Conservation (phyloP, 2,329 filamentous ascomycete species). For the Harringtonia aguacate region DNA sequence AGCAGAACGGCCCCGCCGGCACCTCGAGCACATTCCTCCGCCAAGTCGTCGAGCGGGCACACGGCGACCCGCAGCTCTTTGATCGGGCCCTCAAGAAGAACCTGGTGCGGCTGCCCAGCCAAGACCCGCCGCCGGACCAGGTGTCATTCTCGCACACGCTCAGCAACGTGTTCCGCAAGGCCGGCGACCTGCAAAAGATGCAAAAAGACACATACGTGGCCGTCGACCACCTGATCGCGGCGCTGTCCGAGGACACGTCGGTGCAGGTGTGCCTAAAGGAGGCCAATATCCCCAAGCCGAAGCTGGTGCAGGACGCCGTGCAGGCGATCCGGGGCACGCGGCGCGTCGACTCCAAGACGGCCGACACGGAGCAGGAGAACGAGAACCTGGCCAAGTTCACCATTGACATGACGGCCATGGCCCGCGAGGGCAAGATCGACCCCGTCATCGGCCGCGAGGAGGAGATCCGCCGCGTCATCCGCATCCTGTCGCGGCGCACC, state of each 20-base stretch:
- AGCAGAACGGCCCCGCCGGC: constrained; percentile 61
- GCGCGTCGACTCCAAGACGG: constrained; percentile 91
- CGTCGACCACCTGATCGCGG: constrained; percentile 85
- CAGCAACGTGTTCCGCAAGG: constrained; percentile 69
- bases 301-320: constrained; percentile 84
- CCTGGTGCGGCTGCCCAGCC: constrained; percentile 81
- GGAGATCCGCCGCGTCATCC: constrained; percentile 83
- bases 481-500: constrained; percentile 83
- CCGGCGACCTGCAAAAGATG: constrained; percentile 87
- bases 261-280: constrained; percentile 71
- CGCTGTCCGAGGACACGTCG: constrained; percentile 65
- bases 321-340: constrained; percentile 85
- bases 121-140: constrained; percentile 87
- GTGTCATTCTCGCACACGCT: constrained; percentile 76
- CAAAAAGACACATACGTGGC: constrained; percentile 95
- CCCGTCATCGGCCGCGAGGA: constrained; percentile 95
- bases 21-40: constrained; percentile 70
- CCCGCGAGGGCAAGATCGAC: constrained; percentile 93
- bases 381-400: constrained; percentile 98
- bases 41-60: constrained; percentile 87
- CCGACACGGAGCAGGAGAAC: constrained; percentile 83
- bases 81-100: constrained; percentile 85
- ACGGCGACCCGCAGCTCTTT: constrained; percentile 83
- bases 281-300: constrained; percentile 81
- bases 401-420: constrained; percentile 95